Evolutionary conservation across 305 asterid species (phyloP), one percentile per base, ranked within the genome.

Genomic region (Fraxinus greggii): DNA sequence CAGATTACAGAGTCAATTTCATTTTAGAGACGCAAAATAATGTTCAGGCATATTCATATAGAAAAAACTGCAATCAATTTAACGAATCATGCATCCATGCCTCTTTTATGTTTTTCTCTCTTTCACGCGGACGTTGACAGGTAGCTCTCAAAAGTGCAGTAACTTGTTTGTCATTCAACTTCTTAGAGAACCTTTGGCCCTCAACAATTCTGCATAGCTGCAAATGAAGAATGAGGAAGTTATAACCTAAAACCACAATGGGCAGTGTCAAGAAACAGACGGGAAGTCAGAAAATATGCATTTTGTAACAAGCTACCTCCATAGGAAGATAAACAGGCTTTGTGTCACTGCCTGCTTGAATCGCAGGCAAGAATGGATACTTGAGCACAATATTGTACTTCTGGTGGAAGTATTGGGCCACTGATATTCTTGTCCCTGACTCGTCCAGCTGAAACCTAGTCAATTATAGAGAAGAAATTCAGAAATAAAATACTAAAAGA

Each of bases 301-400:
- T 29, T 17, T 70, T 21, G 1, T 70, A 31, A 29, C 40, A 70
- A 13, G 76, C 26, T 17, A 70, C 99, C 98, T 95, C 99, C 97
- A 95, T 93, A 0, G 99, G 99, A 74, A 94, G 82, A 88, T 87
- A 91, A 0, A 81, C 82, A 0, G 98, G 95, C 67, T 82, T 94
- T n/a, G 94, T 10, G 72, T 79, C 93, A 79, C 78, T 91, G 5
- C 99, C 99, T 13, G 89, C 83, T 82, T 88, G 92, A 81, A 95
- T n/a, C 3, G 97, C 95, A 28, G 97, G 98, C 82, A 95, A 75
- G 35, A 2, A 7, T 0, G 92, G 91, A 79, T 77, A 82, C 23
- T 13, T 13, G 0, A 95, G 91, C 1, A 0, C 12, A 70, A 89
- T 82, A 0, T 82, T 80, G 84, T 94, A 92, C 80, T 80, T 85